phyloP scores from a whole-genome alignment of 2,329 filamentous ascomycete species.

The Calonectria ilicicola region DNA sequence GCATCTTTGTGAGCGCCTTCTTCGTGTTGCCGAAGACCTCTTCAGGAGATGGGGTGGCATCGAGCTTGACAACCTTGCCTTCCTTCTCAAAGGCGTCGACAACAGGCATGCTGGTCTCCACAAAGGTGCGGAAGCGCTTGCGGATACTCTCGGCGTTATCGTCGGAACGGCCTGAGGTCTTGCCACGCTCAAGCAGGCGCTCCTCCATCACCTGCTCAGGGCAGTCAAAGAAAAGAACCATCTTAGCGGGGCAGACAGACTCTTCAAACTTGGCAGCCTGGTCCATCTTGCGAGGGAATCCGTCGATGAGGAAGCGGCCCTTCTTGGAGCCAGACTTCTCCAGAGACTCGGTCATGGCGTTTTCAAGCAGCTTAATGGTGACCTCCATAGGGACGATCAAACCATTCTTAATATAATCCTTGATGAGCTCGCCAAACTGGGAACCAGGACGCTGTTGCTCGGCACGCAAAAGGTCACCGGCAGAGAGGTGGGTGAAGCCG shows the following conservation, averaged over 20 bases:
- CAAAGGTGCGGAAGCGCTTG: constrained; percentile 94
- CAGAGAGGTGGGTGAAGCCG: constrained; percentile 92
- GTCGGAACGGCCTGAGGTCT: constrained; percentile 91
- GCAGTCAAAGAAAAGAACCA: constrained; percentile 95
- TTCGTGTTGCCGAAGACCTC: constrained; percentile 68
- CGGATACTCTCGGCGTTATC: constrained; percentile 96
- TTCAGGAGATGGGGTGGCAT: constrained; percentile 76
- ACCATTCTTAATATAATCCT: constrained; percentile 92
- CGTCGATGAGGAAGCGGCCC: constrained; percentile 81
- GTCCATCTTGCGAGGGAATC: constrained; percentile 97
- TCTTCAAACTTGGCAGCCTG: constrained; percentile 95
- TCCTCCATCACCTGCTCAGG: constrained; percentile 89
- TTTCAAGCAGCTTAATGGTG: constrained; percentile 92
- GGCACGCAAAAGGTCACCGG: constrained; percentile 91
- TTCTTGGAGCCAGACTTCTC: constrained; percentile 60
- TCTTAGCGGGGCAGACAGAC: constrained; percentile 82
- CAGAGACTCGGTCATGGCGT: constrained; percentile 85
- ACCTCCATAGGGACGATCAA: constrained; percentile 99
- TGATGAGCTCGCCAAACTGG: constrained; percentile 93
- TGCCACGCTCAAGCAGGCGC: constrained; percentile 86
- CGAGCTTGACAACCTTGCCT: constrained; percentile 83
- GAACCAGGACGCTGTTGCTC: constrained; percentile 90
- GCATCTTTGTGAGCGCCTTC: constrained; percentile 60
- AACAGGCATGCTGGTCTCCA: constrained; percentile 98
- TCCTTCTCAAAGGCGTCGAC: constrained; percentile 85